phyloP scores from a whole-genome alignment of 2,329 filamentous ascomycete genomes.

The Aspergillus novoparasiticus region DNA sequence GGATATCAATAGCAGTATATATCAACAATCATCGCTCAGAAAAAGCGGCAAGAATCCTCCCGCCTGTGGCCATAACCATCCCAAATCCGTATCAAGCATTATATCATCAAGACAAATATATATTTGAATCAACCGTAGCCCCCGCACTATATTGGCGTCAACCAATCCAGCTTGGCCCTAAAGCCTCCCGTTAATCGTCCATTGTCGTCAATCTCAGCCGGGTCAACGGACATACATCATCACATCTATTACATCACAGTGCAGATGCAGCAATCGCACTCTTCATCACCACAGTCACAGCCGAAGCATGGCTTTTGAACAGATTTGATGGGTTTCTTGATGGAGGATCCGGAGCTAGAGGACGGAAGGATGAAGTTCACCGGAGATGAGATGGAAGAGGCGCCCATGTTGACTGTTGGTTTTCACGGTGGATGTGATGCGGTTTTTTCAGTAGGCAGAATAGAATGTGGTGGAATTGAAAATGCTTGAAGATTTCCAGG shows the following conservation, averaged over 20 bases:
- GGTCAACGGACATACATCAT: background rate
- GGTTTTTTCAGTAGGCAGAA: no score
- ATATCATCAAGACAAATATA: background rate
- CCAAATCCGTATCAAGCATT: background rate
- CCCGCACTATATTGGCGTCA: background rate
- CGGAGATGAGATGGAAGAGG: slow-evolving; percentile 27
- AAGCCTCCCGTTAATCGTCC: background rate
- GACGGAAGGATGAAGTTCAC: slow-evolving; percentile 39
- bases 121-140: background rate
- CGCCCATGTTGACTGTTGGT: slow-evolving; percentile 15
- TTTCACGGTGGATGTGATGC: background rate
- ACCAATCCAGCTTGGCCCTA: background rate
- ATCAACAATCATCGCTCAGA: background rate
- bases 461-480: background rate
- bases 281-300: slow-evolving; percentile 45
- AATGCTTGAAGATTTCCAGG: background rate
- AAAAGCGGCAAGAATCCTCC: background rate
- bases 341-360: slow-evolving; percentile 36
- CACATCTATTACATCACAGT: slow-evolving; percentile 39
- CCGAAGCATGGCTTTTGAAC: slow-evolving; percentile 46
- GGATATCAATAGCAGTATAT: background rate
- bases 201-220: background rate
- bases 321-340: slow-evolving; percentile 42
- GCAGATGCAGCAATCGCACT: slow-evolving; percentile 46
- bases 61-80: background rate